Conservation (phyloP, 768 basidiomycete species). For the Leucosporidium creatinivorum region DNA sequence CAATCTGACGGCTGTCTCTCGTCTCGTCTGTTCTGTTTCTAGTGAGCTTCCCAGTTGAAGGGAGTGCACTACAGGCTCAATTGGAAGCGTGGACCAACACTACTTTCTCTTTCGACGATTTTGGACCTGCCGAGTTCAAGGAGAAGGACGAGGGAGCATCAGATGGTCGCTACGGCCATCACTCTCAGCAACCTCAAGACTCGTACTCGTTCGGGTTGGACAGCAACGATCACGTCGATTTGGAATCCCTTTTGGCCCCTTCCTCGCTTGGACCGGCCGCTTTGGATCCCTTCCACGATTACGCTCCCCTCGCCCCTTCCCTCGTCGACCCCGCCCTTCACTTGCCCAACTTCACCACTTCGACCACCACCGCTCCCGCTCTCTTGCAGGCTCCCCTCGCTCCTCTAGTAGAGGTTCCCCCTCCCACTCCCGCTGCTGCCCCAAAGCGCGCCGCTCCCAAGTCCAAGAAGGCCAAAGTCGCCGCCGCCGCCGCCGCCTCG, state of each 20-base stretch:
- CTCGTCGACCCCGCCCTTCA: conserved; percentile 27
- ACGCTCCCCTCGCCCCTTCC: conserved; percentile 9
- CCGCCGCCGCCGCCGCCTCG: no score
- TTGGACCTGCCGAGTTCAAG: not conserved
- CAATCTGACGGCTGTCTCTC: no score
- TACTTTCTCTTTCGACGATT: conserved; percentile 29
- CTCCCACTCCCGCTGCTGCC: conserved; percentile 49
- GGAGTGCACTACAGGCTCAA: conserved; percentile 23
- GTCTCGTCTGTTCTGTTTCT: no score
- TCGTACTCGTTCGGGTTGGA: not conserved
- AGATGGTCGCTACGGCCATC: not conserved
- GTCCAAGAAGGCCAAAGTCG: not conserved
- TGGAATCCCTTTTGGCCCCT: conserved; percentile 12
- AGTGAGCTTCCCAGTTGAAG: conserved; percentile 23
- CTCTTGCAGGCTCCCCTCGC: conserved; percentile 6
- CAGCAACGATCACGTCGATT: conserved; percentile 5
- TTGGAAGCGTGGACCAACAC: conserved; percentile 34
- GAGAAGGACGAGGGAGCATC: not conserved
- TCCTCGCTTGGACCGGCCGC: not conserved
- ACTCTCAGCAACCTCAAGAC: not conserved
- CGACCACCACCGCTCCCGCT: conserved; percentile 6
- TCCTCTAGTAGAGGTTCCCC: conserved; percentile 36
- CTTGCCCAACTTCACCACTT: conserved; percentile 11
- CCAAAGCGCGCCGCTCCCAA: conserved; percentile 39
- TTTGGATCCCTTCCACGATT: not conserved